phyloP scores from a whole-genome alignment of 2,329 filamentous ascomycete genomes.

The Cadophora sp. region DNA sequence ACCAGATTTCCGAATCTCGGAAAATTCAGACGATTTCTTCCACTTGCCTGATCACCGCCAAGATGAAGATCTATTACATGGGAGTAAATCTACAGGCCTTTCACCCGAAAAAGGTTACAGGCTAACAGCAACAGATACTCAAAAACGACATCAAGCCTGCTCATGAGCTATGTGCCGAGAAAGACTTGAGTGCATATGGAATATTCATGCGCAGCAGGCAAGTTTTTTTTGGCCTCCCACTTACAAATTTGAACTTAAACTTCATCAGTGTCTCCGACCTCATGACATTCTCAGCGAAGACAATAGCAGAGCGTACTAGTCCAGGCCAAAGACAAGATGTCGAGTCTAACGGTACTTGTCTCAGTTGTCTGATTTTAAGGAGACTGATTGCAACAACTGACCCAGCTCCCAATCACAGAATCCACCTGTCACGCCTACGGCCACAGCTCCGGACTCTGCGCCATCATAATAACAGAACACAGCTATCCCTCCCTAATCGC shows the following conservation, averaged over 20 bases:
- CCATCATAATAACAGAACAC: constrained; percentile 78
- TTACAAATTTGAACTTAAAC: background rate
- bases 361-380: too few species aligned
- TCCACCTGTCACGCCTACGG: constrained; percentile 81
- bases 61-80: constrained; percentile 66
- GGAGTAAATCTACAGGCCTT: constrained; percentile 61
- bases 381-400: too few species aligned
- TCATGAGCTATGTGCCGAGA: constrained; percentile 77
- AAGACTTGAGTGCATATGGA: constrained; percentile 79
- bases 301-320: constrained; percentile 84
- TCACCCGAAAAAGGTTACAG: constrained; percentile 18
- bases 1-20: too few species aligned
- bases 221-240: constrained; percentile 30
- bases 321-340: constrained; percentile 84
- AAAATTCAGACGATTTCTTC: background rate
- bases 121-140: constrained; percentile 65
- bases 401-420: too few species aligned
- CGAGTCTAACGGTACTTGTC: constrained; percentile 72
- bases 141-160: constrained; percentile 80
- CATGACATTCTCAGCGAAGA: constrained; percentile 86
- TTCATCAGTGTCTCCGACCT: constrained; percentile 60
- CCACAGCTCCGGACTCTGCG: constrained; percentile 75
- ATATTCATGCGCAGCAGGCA: constrained; percentile 79
- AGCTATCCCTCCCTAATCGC: constrained; percentile 80
- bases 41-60: background rate